Percentiles rank a stretch among this genome's conserved stretches.
Conservation (phyloP, 2,329 filamentous ascomycete species). For the Bipolaris zeicola region DNA sequence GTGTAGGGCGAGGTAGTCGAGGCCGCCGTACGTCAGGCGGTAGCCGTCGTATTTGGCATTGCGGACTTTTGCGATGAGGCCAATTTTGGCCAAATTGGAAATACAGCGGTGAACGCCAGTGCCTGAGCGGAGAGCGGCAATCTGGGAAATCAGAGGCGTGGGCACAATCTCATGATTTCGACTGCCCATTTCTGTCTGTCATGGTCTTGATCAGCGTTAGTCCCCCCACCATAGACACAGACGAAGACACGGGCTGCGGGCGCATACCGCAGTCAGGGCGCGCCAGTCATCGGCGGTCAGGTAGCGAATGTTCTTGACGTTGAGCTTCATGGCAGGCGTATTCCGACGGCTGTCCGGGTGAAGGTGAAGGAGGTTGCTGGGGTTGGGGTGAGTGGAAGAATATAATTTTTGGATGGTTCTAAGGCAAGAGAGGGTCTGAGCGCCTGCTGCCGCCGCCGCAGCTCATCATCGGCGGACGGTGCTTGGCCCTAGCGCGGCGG, state of each 20-base stretch:
- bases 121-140: slow-evolving; percentile 74
- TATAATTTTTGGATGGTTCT: slow-evolving; percentile 37
- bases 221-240: slow-evolving; percentile 30
- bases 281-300: slow-evolving; percentile 92
- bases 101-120: slow-evolving; percentile 85
- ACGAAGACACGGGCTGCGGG: slow-evolving; percentile 22
- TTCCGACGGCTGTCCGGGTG: slow-evolving; percentile 5
- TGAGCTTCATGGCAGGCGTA: slow-evolving; percentile 77
- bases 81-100: slow-evolving; percentile 87
- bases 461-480: slow-evolving; percentile 27
- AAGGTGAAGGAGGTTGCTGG: slow-evolving; percentile 14
- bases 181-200: slow-evolving; percentile 86
- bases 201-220: slow-evolving; percentile 44
- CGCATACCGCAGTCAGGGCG: slow-evolving; percentile 81
- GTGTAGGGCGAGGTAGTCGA: slow-evolving; percentile 97
- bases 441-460: slow-evolving; percentile 11
- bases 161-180: slow-evolving; percentile 98
- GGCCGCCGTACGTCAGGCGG: slow-evolving; percentile 91
- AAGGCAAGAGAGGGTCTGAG: slow-evolving; percentile 24
- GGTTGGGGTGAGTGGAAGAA: slow-evolving; percentile 2
- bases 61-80: slow-evolving; percentile 88
- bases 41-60: slow-evolving; percentile 98
- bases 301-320: slow-evolving; percentile 92
- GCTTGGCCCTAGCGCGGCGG: slow-evolving; percentile 32
- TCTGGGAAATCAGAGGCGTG: slow-evolving; percentile 82